These are phyloP conservation scores for Ambrosia trifida DNA, from an alignment of 129 eudicot species.

Conservation along the genomic window DNA sequence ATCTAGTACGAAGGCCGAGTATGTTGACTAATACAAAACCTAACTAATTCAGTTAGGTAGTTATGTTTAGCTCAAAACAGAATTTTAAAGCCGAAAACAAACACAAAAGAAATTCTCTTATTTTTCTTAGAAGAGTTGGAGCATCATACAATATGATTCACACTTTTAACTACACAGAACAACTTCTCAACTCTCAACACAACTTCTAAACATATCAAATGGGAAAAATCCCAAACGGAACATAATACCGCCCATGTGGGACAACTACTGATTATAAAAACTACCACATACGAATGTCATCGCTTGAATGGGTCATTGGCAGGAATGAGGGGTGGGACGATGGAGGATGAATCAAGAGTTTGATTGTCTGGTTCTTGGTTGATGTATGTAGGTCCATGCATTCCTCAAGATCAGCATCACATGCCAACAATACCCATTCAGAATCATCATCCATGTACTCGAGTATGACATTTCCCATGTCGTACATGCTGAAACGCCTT, in stretches of 20 bases:
- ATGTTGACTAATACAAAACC: no score
- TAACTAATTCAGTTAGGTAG: background rate
- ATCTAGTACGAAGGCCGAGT: no score
- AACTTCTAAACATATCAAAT: constrained; percentile 14
- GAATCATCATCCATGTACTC: constrained; percentile 65
- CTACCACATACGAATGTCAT: constrained; percentile 31
- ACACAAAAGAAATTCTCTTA: background rate
- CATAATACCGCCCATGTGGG: constrained; percentile 18
- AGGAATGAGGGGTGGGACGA: constrained; percentile 20
- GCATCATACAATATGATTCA: constrained; percentile 21
- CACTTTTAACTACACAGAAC: constrained; percentile 7
- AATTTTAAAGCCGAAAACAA: background rate
- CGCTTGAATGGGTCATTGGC: constrained; percentile 15
- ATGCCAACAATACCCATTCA: constrained; percentile 67
- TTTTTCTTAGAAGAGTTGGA: background rate
- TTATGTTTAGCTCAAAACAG: background rate
- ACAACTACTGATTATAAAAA: constrained; percentile 1
- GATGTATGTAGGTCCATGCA: constrained; percentile 57
- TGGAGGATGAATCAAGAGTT: constrained; percentile 38
- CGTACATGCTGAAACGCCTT: constrained; percentile 44
- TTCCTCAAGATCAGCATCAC: constrained; percentile 72
- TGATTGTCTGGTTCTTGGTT: constrained; percentile 40
- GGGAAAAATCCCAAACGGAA: background rate
- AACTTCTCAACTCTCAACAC: constrained; percentile 18
- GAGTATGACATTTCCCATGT: constrained; percentile 27